Evolutionary conservation across 2,329 filamentous ascomycete genomes (phyloP).

Genomic region (Thermothelomyces thermophilus): DNA sequence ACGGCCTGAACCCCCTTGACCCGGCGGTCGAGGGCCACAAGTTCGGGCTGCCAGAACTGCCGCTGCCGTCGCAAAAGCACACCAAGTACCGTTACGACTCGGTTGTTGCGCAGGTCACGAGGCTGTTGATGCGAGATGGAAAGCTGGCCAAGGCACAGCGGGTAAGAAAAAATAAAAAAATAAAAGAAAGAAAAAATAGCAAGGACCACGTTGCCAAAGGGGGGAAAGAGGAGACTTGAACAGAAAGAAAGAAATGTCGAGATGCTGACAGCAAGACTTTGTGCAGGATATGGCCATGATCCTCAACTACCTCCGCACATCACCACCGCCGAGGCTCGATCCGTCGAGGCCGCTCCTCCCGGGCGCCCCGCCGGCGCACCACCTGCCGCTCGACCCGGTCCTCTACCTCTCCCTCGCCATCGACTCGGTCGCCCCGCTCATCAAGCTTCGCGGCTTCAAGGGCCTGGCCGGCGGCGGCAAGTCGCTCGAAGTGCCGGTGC

Average conservation of each 20-base stretch:
- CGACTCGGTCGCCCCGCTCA: constrained; percentile 84
- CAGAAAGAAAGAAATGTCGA: not conserved
- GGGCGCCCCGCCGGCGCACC: constrained; percentile 65
- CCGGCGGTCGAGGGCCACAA: constrained; percentile 55
- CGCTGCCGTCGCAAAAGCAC: constrained; percentile 55
- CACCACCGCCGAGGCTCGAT: constrained; percentile 69
- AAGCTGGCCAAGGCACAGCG: constrained; percentile 86
- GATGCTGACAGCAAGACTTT: not conserved
- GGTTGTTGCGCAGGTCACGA: constrained; percentile 79
- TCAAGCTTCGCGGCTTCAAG: constrained; percentile 69
- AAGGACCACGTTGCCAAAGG: too few species aligned
- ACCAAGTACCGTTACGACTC: constrained; percentile 80
- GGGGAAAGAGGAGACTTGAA: not conserved
- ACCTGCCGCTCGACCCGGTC: constrained; percentile 83
- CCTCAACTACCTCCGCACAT: constrained; percentile 77
- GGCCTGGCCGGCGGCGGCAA: constrained; percentile 82
- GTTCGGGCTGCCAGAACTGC: constrained; percentile 64
- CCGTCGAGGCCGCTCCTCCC: constrained; percentile 66
- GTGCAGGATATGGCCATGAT: constrained; percentile 74
- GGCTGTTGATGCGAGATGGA: constrained; percentile 84
- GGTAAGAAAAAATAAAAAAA: constrained; percentile 43
- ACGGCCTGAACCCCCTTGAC: constrained; percentile 31
- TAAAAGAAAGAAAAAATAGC: too few species aligned
- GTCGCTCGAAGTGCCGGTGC: constrained; percentile 74
- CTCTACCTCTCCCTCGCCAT: constrained; percentile 85